phyloP scores from a whole-genome alignment of 73 alveolate genomes.

The Tetrahymena thermophila region DNA sequence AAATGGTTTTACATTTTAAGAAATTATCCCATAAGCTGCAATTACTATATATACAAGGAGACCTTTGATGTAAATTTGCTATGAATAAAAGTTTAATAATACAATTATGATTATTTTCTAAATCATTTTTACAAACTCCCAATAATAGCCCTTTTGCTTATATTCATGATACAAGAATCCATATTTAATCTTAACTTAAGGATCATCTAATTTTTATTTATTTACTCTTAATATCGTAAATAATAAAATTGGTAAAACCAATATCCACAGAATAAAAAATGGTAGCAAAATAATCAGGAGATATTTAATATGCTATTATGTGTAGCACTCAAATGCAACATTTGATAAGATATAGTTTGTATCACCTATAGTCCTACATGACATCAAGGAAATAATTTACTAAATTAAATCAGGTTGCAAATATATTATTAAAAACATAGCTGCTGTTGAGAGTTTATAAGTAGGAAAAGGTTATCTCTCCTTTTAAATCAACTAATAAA shows the following conservation, averaged over 20 bases:
- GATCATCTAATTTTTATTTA: neutral
- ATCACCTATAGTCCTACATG: conserved; percentile 4
- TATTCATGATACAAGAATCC: conserved; percentile 26
- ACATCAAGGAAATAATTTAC: neutral
- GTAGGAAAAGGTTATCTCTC: neutral
- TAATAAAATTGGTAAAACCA: neutral
- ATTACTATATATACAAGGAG: neutral
- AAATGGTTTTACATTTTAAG: neutral
- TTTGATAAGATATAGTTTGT: neutral
- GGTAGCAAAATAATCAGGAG: conserved; percentile 12
- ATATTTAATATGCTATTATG: neutral
- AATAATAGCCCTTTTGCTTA: conserved; percentile 5
- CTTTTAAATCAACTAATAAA: neutral
- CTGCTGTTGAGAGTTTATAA: neutral
- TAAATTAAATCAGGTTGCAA: neutral
- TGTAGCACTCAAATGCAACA: conserved; percentile 11
- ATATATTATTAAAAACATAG: neutral
- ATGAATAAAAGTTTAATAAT: neutral
- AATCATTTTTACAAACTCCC: conserved; percentile 20
- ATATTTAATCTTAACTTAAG: neutral
- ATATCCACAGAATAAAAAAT: conserved; percentile 11
- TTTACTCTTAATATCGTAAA: neutral
- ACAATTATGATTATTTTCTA: conserved; percentile 5
- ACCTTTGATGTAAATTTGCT: neutral
- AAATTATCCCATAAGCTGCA: neutral